Base-by-base conservation (phyloP, 163 green algal genomes). In the Chlorella variabilis region DNA sequence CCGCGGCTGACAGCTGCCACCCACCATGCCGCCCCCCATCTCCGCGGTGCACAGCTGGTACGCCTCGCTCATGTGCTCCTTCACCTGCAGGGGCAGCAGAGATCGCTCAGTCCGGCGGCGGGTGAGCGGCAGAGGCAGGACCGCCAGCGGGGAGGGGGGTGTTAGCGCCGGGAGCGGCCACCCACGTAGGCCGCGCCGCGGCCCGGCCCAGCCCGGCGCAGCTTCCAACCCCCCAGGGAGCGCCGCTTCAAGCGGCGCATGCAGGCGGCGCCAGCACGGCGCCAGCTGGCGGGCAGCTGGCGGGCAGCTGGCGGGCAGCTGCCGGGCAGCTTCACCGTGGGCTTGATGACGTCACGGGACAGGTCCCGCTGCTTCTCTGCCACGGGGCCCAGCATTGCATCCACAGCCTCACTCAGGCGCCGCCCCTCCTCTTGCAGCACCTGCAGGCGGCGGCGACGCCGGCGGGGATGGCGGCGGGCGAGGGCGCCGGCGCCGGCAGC, bases 321-420 rank as follows among this genome's bases (percentile, higher is more conserved):
- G n/a, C n/a, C n/a, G n/a, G n/a, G n/a, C n/a, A n/a, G n/a, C n/a
- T n/a, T n/a, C 41, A 62, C 69, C 69, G 69, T 77, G 0, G 69
- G 69, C 69, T 77, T 77, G 69, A 77, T 77, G 29, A 77, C 69
- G 45, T 77, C 69, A 1, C 69, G 69, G 7, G 45, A 65, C 45
- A 77, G 69, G 69, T 77, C 69, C 0, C 69, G 69, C 69, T 77
- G 69, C 69, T 77, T 63, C 69, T 77, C 69, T 4, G 45, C 69
- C 45, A 77, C 69, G 8, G 45, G 69, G 17, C 69, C 69, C 45
- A 77, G 21, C n/a, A 77, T n/a, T 29, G 45, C 29, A n/a, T 77
- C 69, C 45, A 65, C 69, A 29, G 13, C 69, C 45, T 77, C 69
- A 1, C 3, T 2, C 69, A 77, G 45, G 45, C 69, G 69, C 15